Evolutionary conservation across 495 filamentous ascomycete species (phyloP).

Genomic region (Penicillium coffeae): DNA sequence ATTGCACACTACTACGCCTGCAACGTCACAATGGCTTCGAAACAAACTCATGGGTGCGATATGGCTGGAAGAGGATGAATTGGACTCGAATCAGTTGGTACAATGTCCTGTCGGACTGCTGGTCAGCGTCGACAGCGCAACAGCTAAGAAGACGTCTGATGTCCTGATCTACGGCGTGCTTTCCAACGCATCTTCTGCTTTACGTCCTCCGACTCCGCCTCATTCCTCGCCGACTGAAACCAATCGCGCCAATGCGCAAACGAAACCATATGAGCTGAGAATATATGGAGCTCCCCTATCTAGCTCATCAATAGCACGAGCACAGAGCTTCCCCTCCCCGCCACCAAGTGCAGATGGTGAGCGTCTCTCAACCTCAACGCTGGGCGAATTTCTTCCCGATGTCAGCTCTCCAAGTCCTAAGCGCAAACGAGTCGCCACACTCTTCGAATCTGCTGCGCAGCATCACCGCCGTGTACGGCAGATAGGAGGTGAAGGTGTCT

Average conservation of each 20-base stretch:
- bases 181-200: constrained; percentile 24
- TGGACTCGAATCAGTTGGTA: constrained; percentile 28
- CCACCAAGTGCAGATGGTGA: constrained; percentile 22
- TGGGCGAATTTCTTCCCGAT: constrained; percentile 40
- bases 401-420: constrained; percentile 46
- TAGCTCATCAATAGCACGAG: constrained; percentile 28
- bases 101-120: constrained; percentile 44
- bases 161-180: constrained; percentile 53
- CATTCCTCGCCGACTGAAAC: constrained; percentile 38
- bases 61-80: constrained; percentile 34
- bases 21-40: constrained; percentile 43
- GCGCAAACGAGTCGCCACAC: constrained; percentile 49
- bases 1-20: constrained; percentile 34
- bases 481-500: constrained; percentile 53
- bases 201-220: constrained; percentile 46
- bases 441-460: constrained; percentile 59
- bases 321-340: constrained; percentile 32
- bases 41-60: constrained; percentile 26
- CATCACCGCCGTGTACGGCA: constrained; percentile 51
- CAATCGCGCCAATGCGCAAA: constrained; percentile 2
- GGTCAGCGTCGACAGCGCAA: constrained; percentile 25
- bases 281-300: constrained; percentile 42
- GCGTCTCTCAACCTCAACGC: constrained; percentile 17
- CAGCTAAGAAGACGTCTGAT: constrained; percentile 37
- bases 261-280: constrained; percentile 29